Evolutionary conservation across 495 filamentous ascomycete genomes (phyloP).

Genomic region (Lasiosphaeria miniovina): DNA sequence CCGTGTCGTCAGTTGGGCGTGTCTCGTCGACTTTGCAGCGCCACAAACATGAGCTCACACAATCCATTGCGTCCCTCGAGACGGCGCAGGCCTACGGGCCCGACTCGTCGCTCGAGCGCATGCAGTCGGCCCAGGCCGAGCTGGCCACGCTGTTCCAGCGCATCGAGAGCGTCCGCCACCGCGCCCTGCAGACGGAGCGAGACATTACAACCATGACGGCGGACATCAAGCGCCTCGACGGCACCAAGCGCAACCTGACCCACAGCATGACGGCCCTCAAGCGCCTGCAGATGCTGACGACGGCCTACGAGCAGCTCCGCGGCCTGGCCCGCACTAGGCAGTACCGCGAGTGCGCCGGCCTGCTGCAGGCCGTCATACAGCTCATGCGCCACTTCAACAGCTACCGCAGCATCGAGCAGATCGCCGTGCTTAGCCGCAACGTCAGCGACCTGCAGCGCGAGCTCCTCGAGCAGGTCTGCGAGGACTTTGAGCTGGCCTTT

Average conservation of each 20-base stretch:
- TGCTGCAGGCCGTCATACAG: conserved; percentile 94
- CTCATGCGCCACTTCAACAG: conserved; percentile 99
- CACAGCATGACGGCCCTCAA: conserved; percentile 98
- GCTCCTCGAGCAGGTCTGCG: conserved; percentile 92
- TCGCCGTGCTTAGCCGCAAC: conserved; percentile 87
- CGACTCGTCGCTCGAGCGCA: conserved; percentile 81
- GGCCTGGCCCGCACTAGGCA: conserved; percentile 80
- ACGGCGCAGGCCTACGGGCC: conserved; percentile 80
- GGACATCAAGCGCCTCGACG: conserved; percentile 96
- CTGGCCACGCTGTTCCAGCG: conserved; percentile 87
- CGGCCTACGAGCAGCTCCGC: conserved; percentile 92
- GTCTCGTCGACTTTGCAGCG: conserved; percentile 68
- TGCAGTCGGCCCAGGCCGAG: conserved; percentile 85
- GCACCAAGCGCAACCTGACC: conserved; percentile 93
- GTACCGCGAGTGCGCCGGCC: conserved; percentile 92
- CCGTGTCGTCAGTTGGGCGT: conserved; percentile 71
- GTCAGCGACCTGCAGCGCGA: conserved; percentile 94
- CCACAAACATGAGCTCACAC: conserved; percentile 82
- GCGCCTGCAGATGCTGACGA: conserved; percentile 96
- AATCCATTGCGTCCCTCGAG: conserved; percentile 74
- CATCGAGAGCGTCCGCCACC: conserved; percentile 88
- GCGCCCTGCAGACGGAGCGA: conserved; percentile 88
- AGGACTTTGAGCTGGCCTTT: conserved; percentile 95
- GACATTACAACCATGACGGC: conserved; percentile 98
- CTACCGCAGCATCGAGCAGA: conserved; percentile 96